Percentiles rank a stretch among this genome's conserved stretches.
Conservation (phyloP, 2,329 filamentous ascomycete genomes). For the Pseudopithomyces maydicus region DNA sequence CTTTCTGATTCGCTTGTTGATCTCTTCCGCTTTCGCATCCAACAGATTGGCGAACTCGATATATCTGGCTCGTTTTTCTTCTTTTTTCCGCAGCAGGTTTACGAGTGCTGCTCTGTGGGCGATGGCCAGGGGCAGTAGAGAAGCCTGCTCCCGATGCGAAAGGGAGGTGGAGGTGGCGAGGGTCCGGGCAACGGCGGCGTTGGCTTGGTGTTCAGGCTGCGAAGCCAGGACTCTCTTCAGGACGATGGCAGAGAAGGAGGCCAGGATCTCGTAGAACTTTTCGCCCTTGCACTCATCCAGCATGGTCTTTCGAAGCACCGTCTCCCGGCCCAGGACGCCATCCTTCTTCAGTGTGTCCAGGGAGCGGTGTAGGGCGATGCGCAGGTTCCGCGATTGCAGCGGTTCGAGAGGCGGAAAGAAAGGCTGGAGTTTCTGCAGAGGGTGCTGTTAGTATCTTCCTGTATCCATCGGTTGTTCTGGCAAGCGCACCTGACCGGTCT, state of each 20-base stretch:
- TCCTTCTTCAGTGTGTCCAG: constrained; percentile 88
- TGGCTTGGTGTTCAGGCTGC: constrained; percentile 49
- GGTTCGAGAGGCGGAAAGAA: constrained; percentile 92
- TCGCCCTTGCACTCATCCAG: constrained; percentile 95
- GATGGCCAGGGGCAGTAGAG: constrained; percentile 69
- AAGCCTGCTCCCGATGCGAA: constrained; percentile 37
- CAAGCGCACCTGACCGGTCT: constrained; percentile 68
- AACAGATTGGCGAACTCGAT: constrained; percentile 68
- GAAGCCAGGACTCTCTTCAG: constrained; percentile 69
- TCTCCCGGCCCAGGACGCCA: constrained; percentile 78
- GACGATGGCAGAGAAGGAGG: constrained; percentile 82
- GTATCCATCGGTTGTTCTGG: neutral
- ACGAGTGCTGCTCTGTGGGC: constrained; percentile 72
- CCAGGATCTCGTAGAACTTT: constrained; percentile 83
- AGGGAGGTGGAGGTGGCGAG: constrained; percentile 51
- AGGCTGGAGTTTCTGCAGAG: constrained; percentile 75
- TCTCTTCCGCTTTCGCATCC: constrained; percentile 63
- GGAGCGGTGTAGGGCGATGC: constrained; percentile 78
- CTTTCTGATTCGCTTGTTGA: constrained; percentile 60
- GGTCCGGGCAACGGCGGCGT: constrained; percentile 54
- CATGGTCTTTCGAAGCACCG: constrained; percentile 88
- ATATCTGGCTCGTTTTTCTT: constrained; percentile 63
- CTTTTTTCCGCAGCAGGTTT: constrained; percentile 64
- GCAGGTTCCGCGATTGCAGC: constrained; percentile 87
- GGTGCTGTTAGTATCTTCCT: constrained; percentile 1